These are phyloP conservation scores for Cadophora luteo-olivacea DNA, from an alignment of 2,329 filamentous ascomycete genomes.

Conservation along the genomic window DNA sequence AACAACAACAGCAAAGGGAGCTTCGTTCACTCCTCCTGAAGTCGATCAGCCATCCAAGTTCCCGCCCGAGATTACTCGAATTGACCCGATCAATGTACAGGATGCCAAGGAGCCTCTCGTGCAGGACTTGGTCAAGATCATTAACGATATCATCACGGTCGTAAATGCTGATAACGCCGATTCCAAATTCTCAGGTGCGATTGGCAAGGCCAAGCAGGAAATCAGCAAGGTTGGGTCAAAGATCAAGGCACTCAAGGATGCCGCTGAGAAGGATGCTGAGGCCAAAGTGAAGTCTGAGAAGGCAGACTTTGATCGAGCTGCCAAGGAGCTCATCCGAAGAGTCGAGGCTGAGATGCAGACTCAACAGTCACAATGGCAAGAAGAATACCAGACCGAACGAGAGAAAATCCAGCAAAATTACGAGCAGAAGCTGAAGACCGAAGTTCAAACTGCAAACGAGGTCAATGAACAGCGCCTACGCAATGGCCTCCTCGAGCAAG, in stretches of 20 bases:
- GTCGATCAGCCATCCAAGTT: slow-evolving; percentile 70
- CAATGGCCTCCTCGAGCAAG: slow-evolving; percentile 90
- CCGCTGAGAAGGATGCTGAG: slow-evolving; percentile 77
- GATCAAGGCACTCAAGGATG: slow-evolving; percentile 73
- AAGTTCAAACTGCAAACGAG: slow-evolving; percentile 80
- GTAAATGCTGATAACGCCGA: slow-evolving; percentile 86
- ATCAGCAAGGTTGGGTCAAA: slow-evolving; percentile 79
- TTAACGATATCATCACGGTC: slow-evolving; percentile 94
- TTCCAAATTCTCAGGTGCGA: slow-evolving; percentile 76
- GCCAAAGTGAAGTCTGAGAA: slow-evolving; percentile 64
- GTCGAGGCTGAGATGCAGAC: slow-evolving; percentile 82
- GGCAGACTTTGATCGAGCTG: slow-evolving; percentile 84
- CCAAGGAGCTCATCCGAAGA: slow-evolving; percentile 85
- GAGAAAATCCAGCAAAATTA: slow-evolving; percentile 79
- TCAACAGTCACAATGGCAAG: slow-evolving; percentile 83
- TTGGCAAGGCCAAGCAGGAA: slow-evolving; percentile 86
- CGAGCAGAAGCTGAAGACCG: slow-evolving; percentile 77
- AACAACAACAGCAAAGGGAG: slow-evolving; percentile 19
- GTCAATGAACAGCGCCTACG: slow-evolving; percentile 82
- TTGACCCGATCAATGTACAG: slow-evolving; percentile 78
- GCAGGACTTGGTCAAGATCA: slow-evolving; percentile 90
- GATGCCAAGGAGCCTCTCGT: slow-evolving; percentile 86
- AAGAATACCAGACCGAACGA: slow-evolving; percentile 89
- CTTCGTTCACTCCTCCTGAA: slow-evolving; percentile 57
- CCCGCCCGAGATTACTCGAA: slow-evolving; percentile 66